These are phyloP conservation scores for Gossypium turneri DNA, from an alignment of 345 rosid species.

Conservation along the genomic window DNA sequence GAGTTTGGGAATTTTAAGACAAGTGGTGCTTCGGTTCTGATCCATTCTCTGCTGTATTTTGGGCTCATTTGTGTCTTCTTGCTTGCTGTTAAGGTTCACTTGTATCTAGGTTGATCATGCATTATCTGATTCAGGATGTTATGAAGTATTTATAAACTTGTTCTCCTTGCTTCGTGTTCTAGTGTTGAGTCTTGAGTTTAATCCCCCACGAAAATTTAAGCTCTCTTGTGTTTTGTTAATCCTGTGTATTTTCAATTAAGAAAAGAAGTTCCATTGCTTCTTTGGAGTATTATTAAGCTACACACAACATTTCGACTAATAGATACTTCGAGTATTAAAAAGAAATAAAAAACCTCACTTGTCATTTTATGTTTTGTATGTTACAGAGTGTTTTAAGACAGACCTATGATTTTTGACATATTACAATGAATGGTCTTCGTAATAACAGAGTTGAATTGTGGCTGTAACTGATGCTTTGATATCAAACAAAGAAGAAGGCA, in stretches of 20 bases:
- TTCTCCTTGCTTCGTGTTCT: not conserved
- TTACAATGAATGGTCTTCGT: too few species aligned
- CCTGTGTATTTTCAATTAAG: not conserved
- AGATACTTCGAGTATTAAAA: too few species aligned
- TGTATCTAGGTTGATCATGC: slow-evolving; percentile 33
- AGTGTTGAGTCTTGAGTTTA: slow-evolving; percentile 1
- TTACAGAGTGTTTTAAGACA: too few species aligned
- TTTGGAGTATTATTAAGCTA: not conserved
- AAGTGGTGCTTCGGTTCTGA: slow-evolving; percentile 47
- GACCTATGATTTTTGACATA: too few species aligned
- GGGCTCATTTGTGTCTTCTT: slow-evolving; percentile 21
- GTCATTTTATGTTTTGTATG: too few species aligned
- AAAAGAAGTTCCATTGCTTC: slow-evolving; percentile 6
- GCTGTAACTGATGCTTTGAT: too few species aligned
- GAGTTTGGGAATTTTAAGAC: slow-evolving; percentile 19
- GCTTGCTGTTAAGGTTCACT: slow-evolving; percentile 44
- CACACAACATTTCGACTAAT: too few species aligned
- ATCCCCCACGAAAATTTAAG: not conserved
- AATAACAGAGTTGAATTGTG: too few species aligned
- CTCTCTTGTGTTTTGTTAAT: not conserved
- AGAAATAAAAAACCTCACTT: too few species aligned
- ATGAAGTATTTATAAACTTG: not conserved
- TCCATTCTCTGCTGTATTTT: slow-evolving; percentile 50
- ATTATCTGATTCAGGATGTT: not conserved
- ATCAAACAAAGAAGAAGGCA: not conserved